phyloP scores from a whole-genome alignment of 305 asterid species.

The Stenogyne calaminthoides region DNA sequence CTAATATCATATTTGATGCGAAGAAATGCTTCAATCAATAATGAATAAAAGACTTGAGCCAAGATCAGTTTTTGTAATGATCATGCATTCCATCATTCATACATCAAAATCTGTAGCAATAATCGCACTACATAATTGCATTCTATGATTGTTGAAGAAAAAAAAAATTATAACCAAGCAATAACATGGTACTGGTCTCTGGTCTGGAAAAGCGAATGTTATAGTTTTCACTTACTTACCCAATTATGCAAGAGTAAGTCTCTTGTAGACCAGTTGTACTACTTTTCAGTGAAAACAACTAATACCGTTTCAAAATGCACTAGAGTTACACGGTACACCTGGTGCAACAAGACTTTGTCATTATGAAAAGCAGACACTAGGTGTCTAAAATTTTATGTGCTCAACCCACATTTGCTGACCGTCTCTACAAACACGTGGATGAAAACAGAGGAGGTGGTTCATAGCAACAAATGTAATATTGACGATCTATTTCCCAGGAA shows the following conservation, averaged over 20 bases:
- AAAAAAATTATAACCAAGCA: neutral
- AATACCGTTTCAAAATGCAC: too few relatives aligned
- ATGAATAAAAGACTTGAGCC: neutral
- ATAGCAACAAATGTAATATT: conserved; percentile 6
- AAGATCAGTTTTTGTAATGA: neutral
- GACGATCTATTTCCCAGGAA: neutral
- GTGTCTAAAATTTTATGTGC: neutral
- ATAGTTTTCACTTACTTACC: conserved; percentile 1
- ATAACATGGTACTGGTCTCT: neutral
- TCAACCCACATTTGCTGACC: neutral
- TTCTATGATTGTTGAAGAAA: neutral
- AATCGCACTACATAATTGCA: neutral
- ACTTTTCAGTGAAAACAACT: too few relatives aligned
- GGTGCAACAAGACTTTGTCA: too few relatives aligned
- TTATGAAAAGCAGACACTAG: neutral
- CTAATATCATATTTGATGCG: conserved; percentile 6
- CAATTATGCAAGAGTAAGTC: neutral
- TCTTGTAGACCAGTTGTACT: too few relatives aligned
- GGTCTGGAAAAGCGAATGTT: neutral
- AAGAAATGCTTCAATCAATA: neutral
- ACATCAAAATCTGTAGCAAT: neutral
- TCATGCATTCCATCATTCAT: neutral
- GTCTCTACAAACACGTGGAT: conserved; percentile 1
- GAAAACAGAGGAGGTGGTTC: neutral
- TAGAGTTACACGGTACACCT: too few relatives aligned